phyloP scores from a whole-genome alignment of 805 yeast genomes.

The Debaryomyces castellii region DNA sequence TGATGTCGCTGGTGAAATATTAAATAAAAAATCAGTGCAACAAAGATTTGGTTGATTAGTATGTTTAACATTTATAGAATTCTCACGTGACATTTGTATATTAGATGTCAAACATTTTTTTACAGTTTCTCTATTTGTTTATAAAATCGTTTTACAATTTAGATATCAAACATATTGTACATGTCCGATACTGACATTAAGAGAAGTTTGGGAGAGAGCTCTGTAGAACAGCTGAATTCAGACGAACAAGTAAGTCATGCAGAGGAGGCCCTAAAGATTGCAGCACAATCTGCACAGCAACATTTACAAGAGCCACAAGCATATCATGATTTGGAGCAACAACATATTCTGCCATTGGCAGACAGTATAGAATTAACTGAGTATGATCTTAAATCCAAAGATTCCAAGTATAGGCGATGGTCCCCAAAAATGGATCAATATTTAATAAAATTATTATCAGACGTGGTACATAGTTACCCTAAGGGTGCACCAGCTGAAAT shows the following conservation, averaged over 20 bases:
- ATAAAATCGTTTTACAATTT: constrained; percentile 8
- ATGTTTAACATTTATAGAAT: neutral
- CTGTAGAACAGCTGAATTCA: constrained; percentile 2
- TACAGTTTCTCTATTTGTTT: neutral
- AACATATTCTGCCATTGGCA: constrained; percentile 9
- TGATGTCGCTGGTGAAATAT: neutral
- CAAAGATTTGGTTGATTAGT: neutral
- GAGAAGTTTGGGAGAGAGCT: constrained; percentile 1
- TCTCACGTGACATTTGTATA: neutral
- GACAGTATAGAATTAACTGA: constrained; percentile 21
- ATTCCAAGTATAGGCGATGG: constrained; percentile 39
- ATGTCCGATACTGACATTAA: constrained; percentile 8
- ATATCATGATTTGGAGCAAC: constrained; percentile 10
- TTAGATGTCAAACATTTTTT: neutral
- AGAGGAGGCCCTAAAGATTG: constrained; percentile 20
- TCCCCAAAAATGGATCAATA: constrained; percentile 38
- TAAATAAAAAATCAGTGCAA: neutral
- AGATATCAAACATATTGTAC: constrained; percentile 5
- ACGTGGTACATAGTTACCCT: constrained; percentile 35
- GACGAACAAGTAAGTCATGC: constrained; percentile 15
- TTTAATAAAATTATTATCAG: constrained; percentile 30
- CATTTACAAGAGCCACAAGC: constrained; percentile 14
- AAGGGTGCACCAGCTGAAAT: constrained; percentile 29
- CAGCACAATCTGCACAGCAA: constrained; percentile 14
- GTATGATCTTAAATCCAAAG: constrained; percentile 32